Conservation (phyloP, 2,329 filamentous ascomycete species). For the Periconia sp. region DNA sequence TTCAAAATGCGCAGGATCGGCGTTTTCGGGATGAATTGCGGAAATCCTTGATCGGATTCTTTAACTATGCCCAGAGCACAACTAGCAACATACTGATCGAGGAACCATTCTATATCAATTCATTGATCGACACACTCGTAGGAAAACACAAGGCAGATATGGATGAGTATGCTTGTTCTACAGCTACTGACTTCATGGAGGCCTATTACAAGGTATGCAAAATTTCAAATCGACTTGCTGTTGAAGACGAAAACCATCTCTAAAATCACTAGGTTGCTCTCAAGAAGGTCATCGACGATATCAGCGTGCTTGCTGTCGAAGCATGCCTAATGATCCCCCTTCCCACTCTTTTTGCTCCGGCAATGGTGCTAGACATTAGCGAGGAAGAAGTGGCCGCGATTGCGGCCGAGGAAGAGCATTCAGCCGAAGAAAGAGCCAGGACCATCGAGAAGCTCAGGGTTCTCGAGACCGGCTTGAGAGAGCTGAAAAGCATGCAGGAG, state of each 20-base stretch:
- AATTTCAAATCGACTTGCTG: background rate
- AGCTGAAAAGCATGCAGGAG: constrained; percentile 7
- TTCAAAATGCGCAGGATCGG: constrained; percentile 32
- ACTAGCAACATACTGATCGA: background rate
- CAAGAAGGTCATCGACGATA: constrained; percentile 45
- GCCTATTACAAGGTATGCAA: constrained; percentile 29
- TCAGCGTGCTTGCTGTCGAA: constrained; percentile 44
- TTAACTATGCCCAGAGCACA: background rate
- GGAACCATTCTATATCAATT: constrained; percentile 6
- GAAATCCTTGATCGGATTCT: constrained; percentile 10
- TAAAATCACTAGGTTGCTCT: constrained; percentile 39
- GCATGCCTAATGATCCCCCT: constrained; percentile 32
- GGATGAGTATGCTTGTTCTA: constrained; percentile 30
- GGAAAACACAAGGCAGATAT: constrained; percentile 26
- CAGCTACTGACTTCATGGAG: constrained; percentile 32
- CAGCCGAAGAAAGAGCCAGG: constrained; percentile 9
- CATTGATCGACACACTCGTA: constrained; percentile 13
- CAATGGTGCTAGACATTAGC: constrained; percentile 19
- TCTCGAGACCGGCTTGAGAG: constrained; percentile 17
- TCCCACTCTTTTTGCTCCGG: constrained; percentile 28
- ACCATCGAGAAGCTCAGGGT: constrained; percentile 20
- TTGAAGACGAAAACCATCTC: background rate
- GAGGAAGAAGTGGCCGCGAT: constrained; percentile 13
- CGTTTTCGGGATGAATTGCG: constrained; percentile 14
- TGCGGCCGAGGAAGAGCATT: constrained; percentile 19